Conservation (phyloP, 2,329 filamentous ascomycete species). For the Fusarium lateritium region DNA sequence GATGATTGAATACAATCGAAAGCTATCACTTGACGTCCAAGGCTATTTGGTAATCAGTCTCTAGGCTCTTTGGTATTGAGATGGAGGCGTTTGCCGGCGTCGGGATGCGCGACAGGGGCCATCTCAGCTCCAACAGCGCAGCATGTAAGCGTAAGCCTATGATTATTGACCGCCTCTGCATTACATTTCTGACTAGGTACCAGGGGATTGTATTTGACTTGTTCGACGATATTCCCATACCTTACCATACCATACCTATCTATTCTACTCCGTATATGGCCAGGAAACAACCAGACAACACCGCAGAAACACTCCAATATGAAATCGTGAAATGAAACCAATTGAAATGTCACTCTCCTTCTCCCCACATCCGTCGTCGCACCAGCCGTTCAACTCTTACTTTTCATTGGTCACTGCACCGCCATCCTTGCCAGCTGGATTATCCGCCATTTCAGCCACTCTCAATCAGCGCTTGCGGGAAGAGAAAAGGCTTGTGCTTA, state of each 20-base stretch:
- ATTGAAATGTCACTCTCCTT: conserved; percentile 15
- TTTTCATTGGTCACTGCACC: conserved; percentile 24
- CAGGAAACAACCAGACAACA: conserved; percentile 6
- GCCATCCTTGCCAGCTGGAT: conserved; percentile 19
- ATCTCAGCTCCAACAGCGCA: conserved; percentile 19
- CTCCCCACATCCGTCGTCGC: conserved; percentile 28
- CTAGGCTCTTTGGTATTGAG: neutral
- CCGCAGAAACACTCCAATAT: neutral
- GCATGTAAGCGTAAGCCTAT: conserved; percentile 13
- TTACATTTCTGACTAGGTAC: neutral
- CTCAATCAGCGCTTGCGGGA: conserved; percentile 24
- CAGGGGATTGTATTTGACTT: too few relatives aligned
- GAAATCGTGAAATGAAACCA: conserved; percentile 18
- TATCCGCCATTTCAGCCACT: conserved; percentile 35
- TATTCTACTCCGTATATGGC: neutral
- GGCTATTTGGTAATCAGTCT: neutral
- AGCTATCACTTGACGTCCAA: neutral
- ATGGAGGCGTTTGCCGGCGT: conserved; percentile 14
- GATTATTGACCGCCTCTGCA: conserved; percentile 14
- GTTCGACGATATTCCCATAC: too few relatives aligned
- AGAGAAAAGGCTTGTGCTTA: conserved; percentile 25
- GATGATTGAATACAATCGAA: neutral
- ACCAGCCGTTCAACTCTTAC: conserved; percentile 7
- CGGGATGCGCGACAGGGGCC: conserved; percentile 17
- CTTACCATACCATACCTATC: neutral